Evolutionary conservation across 805 yeast genomes (phyloP).

Genomic region (Dipodascopsis uninucleata): DNA sequence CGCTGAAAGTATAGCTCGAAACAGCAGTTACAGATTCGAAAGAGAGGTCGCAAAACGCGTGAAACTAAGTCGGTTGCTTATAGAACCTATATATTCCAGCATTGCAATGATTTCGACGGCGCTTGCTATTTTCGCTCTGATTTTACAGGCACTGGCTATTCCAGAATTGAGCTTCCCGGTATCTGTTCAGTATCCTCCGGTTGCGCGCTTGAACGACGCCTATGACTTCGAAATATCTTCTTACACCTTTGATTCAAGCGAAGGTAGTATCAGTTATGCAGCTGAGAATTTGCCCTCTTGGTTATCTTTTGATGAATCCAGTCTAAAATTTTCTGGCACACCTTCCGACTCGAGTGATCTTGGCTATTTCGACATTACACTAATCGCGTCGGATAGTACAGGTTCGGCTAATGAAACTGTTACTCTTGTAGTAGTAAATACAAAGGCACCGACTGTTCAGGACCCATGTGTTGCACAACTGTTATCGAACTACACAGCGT

Average conservation of each 20-base stretch:
- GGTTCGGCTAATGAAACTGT: constrained; percentile 42
- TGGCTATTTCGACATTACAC: constrained; percentile 43
- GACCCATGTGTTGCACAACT: constrained; percentile 48
- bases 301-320: constrained; percentile 64
- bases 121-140: no score
- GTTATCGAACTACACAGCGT: constrained; percentile 61
- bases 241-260: constrained; percentile 58
- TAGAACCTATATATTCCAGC: no score
- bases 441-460: constrained; percentile 51
- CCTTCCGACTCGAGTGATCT: constrained; percentile 39
- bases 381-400: constrained; percentile 59
- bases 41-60: no score
- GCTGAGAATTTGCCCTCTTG: constrained; percentile 66
- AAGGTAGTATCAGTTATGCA: constrained; percentile 50
- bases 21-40: no score
- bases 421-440: constrained; percentile 55
- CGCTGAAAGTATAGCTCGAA: no score
- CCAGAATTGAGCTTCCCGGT: constrained; percentile 73
- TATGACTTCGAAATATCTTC: constrained; percentile 66
- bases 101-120: no score
- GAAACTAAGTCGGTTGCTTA: no score
- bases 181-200: constrained; percentile 77
- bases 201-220: constrained; percentile 64
- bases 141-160: constrained; percentile 36
- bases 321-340: constrained; percentile 66